A percentile compares a stretch with the other conserved stretches of the same genome.
phyloP scores from a whole-genome alignment of 331 rosid species.

The Telfairia occidentalis region DNA sequence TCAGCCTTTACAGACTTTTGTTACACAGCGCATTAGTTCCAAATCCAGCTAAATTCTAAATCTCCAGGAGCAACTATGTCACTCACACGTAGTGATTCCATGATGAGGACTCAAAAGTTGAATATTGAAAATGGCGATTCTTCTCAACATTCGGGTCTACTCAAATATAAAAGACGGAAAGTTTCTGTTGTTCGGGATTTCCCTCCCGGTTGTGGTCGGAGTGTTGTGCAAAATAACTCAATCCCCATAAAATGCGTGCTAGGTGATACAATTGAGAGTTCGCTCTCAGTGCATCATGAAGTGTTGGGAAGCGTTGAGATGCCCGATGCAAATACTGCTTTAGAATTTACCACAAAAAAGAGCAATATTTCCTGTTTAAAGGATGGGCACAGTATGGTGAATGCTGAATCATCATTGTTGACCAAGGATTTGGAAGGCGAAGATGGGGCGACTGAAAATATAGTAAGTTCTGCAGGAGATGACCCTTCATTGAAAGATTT shows the following conservation, averaged over 20 bases:
- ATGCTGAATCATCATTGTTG: slow-evolving; percentile 14
- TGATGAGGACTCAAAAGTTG: slow-evolving; percentile 21
- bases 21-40: not conserved
- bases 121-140: slow-evolving; percentile 30
- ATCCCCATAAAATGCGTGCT: not conserved
- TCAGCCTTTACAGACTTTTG: not conserved
- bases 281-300: slow-evolving; percentile 10
- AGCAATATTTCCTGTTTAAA: slow-evolving; percentile 1
- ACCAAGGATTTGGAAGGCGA: slow-evolving; percentile 7
- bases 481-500: slow-evolving; percentile 23
- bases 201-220: slow-evolving; percentile 65
- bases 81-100: slow-evolving; percentile 23
- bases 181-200: slow-evolving; percentile 58
- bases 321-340: slow-evolving; percentile 3
- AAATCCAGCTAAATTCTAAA: slow-evolving; percentile 20
- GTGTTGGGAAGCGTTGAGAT: not conserved
- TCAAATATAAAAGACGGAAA: slow-evolving; percentile 35
- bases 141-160: slow-evolving; percentile 5
- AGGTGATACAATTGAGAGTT: slow-evolving; percentile 3
- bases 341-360: slow-evolving; percentile 16
- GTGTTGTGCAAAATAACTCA: slow-evolving; percentile 18
- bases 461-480: slow-evolving; percentile 9
- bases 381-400: slow-evolving; percentile 15
- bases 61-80: slow-evolving; percentile 21
- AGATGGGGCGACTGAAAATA: slow-evolving; percentile 13